phyloP scores from a whole-genome alignment of 441 rosid species.

The Breynia disticha region DNA sequence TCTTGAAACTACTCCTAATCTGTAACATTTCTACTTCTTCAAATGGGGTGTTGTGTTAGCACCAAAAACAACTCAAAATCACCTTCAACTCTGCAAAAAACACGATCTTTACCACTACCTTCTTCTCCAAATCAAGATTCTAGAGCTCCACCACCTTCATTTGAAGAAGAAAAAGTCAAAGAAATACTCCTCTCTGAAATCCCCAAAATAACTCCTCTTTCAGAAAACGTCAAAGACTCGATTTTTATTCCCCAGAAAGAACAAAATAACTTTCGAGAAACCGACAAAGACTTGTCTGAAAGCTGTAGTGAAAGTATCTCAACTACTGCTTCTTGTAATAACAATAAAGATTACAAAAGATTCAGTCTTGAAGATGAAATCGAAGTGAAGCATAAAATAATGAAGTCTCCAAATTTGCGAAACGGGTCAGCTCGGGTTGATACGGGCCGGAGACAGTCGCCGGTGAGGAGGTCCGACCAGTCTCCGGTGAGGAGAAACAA shows the following conservation, averaged over 20 bases:
- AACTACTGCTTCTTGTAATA: conserved; percentile 29
- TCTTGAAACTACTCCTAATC: not conserved
- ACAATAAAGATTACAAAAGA: conserved; percentile 10
- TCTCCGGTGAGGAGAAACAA: conserved; percentile 36
- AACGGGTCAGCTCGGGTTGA: conserved; percentile 12
- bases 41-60: conserved; percentile 67
- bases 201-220: conserved; percentile 22
- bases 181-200: conserved; percentile 67
- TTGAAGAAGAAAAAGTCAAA: conserved; percentile 52
- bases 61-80: conserved; percentile 14
- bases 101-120: not conserved
- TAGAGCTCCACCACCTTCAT: conserved; percentile 36
- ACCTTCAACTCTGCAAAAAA: not conserved
- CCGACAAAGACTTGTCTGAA: conserved; percentile 42
- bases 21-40: no score
- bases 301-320: conserved; percentile 58
- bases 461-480: conserved; percentile 38
- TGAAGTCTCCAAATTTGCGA: conserved; percentile 32
- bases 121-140: conserved; percentile 19
- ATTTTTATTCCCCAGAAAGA: conserved; percentile 7
- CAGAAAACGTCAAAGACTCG: conserved; percentile 7
- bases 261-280: not conserved
- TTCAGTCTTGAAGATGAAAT: conserved; percentile 16
- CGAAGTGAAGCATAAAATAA: conserved; percentile 22
- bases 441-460: conserved; percentile 32